Base-by-base conservation (phyloP, 345 rosid species). In the Durio zibethinus region DNA sequence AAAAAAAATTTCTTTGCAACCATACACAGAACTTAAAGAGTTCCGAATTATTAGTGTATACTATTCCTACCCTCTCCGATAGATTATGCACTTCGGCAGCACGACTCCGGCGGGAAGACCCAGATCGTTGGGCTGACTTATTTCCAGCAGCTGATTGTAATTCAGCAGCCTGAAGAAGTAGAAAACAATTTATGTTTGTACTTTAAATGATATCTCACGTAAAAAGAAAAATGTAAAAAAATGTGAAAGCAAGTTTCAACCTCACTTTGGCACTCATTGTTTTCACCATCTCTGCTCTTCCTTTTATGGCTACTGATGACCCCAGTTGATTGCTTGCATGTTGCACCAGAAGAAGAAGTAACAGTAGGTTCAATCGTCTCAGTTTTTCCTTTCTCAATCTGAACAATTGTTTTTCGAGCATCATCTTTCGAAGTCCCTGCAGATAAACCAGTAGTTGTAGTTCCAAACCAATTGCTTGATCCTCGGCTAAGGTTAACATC, bases 1-100 rank as follows among this genome's bases (percentile, higher is more conserved):
- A n/a, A n/a, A n/a, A n/a, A n/a, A 76, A 78, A 67, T 20, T 20
- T 53, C 59, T 53, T 53, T 7, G 29, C 15, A 59, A 61, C 59
- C 21, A 73, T 48, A 33, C 63, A 74, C 4, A 2, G 50, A 66
- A 77, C 40, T n/a, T 57, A 56, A 20, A 21, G 23, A 74, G 38
- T 4, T 75, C 33, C 0, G 60, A 57, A 31, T 12, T 20, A 64
- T 9, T 16, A 45, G 27, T 38, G 63, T 52, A 10, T 21, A 9
- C n/a, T 4, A 15, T 27, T 27, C 78, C 10, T 85, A 89, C 95
- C 86, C 93, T 89, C 80, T 91, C 91, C 2, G 93, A 91, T 38
- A 88, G 90, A 83, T 91, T 91, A 82, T 91, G 95, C 70, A 91
- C 89, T 86, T 89, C 91, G 20, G 95, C 88, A 70, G 93, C 91